Evolutionary conservation across 129 eudicot species (phyloP), one percentile per base, ranked within the genome.

Genomic region (Heracleum sosnowskyi): DNA sequence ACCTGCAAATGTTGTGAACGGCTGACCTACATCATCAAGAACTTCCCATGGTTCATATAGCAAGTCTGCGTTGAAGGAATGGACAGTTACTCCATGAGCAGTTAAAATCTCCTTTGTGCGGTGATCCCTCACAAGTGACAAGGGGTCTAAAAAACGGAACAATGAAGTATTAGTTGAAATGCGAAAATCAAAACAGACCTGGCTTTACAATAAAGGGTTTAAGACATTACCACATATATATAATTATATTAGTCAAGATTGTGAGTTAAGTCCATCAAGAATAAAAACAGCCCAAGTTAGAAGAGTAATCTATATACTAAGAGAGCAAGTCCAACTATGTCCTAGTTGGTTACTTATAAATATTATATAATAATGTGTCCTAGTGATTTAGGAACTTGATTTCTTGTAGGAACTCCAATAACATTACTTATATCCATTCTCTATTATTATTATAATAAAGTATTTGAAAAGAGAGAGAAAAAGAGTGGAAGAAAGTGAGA

Each of bases 41-140:
- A 96, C 94, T 83, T 96, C 97, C 99, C 97, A 92, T 45, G 99
- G 99, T 78, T 96, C 97, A 80, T 90, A 96, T 31, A 96, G 85
- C 93, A 96, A 86, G 83, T 96, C 99, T 0, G 95, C 96, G 49
- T 96, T 96, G 78, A 92, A 96, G 22, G 97, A 90, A 12, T 87
- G 93, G 5, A 96, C 97, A 37, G 86, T 42, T 68, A 92, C 82
- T 60, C 95, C 99, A 69, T 87, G 83, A 64, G 89, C 94, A 64
- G 83, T 88, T 81, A 96, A 84, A 76, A 85, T 82, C 78, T 92
- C 97, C 87, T 96, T 96, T 49, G 84, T 87, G 7, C 93, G 87
- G 79, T 92, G 97, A 96, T 96, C 99, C 86, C 97, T 85, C 31
- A 87, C 97, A 57, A 96, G 90, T 74, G 99, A 96, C 77, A 96